These are phyloP conservation scores for Hibiscus syriacus DNA, from an alignment of 345 rosid species.

Conservation along the genomic window DNA sequence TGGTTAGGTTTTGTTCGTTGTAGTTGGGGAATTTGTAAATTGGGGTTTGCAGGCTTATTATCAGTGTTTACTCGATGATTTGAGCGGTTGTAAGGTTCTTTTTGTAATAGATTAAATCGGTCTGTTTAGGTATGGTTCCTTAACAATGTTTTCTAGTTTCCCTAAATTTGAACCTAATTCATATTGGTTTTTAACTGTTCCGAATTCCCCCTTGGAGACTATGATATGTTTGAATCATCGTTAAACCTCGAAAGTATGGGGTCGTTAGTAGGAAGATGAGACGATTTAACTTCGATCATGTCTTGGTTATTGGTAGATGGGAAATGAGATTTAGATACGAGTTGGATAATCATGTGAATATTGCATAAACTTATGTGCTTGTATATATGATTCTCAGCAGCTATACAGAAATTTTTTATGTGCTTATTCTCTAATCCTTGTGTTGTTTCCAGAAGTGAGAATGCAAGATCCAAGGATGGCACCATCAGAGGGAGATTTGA, in stretches of 20 bases:
- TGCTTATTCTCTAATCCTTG: neutral
- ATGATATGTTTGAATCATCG: neutral
- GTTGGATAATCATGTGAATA: neutral
- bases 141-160: neutral
- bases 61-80: neutral
- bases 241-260: neutral
- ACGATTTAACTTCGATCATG: neutral
- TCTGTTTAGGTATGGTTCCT: neutral
- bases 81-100: neutral
- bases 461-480: slow-evolving; percentile 53
- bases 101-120: neutral
- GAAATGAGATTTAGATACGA: neutral
- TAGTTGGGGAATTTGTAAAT: neutral
- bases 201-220: neutral
- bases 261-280: neutral
- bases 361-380: too few species aligned
- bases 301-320: neutral
- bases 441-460: slow-evolving; percentile 8
- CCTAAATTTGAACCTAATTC: neutral
- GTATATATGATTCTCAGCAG: too few species aligned
- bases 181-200: too few species aligned
- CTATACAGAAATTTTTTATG: too few species aligned
- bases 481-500: slow-evolving; percentile 31
- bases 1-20: neutral
- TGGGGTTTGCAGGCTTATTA: neutral